Percentiles rank a stretch among this genome's conserved stretches.
These are phyloP conservation scores for Gynochthodes officinalis DNA, from an alignment of 257 asterid species.

Conservation along the genomic window DNA sequence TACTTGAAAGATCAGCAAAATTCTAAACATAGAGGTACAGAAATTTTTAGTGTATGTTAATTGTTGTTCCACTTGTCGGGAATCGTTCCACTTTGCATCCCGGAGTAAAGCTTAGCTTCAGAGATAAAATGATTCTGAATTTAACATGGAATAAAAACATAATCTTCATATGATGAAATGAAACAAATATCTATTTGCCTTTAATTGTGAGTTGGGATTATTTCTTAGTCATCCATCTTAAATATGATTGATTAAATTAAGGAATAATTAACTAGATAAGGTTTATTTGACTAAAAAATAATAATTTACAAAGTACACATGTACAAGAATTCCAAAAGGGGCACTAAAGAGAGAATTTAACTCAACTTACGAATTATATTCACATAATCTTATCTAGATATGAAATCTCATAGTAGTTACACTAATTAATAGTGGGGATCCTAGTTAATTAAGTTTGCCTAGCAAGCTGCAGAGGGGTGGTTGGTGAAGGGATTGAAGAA, in stretches of 20 bases:
- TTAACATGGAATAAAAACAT: too few species aligned
- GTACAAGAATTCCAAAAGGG: background rate
- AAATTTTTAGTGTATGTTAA: background rate
- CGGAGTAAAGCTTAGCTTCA: background rate
- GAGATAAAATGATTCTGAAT: background rate
- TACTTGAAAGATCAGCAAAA: too few species aligned
- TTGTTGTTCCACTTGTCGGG: background rate
- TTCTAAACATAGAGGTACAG: background rate
- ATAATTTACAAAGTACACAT: background rate
- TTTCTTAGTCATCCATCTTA: background rate
- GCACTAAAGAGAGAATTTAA: background rate
- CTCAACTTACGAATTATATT: background rate
- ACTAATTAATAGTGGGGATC: background rate
- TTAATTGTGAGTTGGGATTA: too few species aligned
- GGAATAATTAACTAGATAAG: background rate
- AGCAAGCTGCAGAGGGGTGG: constrained; percentile 58
- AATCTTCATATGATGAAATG: too few species aligned
- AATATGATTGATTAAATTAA: too few species aligned
- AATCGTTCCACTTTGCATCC: background rate
- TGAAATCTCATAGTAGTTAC: background rate
- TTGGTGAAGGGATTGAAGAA: constrained; percentile 55
- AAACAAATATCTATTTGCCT: too few species aligned
- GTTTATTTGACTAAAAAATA: background rate
- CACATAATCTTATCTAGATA: background rate
- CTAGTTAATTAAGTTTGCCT: constrained; percentile 4